Evolutionary conservation across 768 basidiomycete genomes (phyloP), one percentile per base, ranked within the genome.

Genomic region (Lyophyllum semitale): DNA sequence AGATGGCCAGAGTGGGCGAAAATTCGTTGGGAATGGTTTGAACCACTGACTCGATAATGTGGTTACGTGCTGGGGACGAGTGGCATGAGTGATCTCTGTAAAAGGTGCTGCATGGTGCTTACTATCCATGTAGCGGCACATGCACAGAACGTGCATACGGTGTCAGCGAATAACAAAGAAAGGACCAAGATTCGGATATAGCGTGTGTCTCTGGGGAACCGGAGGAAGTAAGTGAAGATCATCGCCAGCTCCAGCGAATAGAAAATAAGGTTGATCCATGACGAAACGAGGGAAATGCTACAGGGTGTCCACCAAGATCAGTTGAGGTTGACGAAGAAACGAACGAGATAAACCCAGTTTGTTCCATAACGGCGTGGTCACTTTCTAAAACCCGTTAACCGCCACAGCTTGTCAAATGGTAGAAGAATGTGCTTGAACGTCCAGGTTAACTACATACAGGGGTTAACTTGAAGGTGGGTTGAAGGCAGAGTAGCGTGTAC

Each of bases 211-310:
- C 41, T 42, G 1, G 51, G 37, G 20, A 49, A 54, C 12, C 30
- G 25, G 12, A 26, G 27, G 17, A 62, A 46, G 22, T 62, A 62
- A 13, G 30, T 18, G 18, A 15, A 30, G 13, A 33, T 41, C 22
- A 59, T 33, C 11, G 13, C 32, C 15, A 62, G 33, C 40, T 62
- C 60, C 18, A 51, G 8, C 22, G 48, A 44, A 40, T 45, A 62
- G 6, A 62, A 20, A n/a, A 37, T 26, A 20, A 58, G 22, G 42
- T 62, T 62, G 15, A 62, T 27, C 60, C 60, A 62, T 45, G 60
- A 56, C 8, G 54, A 37, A 22, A 52, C 26, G 4, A 62, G 47
- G 2, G 35, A 18, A 17, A 62, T 30, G 25, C 60, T 61, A 17
- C 2, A 7, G 18, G 17, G 18, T 9, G 38, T 22, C 18, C 11